Percentiles rank a stretch among this genome's conserved stretches.
Conservation (phyloP, 2,329 filamentous ascomycete species). For the Trichoderma atroviride region DNA sequence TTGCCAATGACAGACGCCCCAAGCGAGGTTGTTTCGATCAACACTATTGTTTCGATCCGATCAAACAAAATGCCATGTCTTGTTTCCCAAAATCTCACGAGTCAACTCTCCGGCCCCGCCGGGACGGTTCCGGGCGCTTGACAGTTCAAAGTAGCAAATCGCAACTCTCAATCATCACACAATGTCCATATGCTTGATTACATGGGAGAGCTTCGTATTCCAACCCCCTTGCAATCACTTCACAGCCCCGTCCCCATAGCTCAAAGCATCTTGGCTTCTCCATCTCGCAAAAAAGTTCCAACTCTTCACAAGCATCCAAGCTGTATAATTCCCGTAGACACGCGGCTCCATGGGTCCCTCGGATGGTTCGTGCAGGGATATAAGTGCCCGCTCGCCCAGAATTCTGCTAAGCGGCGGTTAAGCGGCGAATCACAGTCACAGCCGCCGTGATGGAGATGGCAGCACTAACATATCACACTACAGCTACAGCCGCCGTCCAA, state of each 20-base stretch:
- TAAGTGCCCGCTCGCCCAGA: neutral
- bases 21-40: neutral
- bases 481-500: neutral
- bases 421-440: slow-evolving; percentile 19
- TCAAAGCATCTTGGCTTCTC: neutral
- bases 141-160: neutral
- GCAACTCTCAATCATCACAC: neutral
- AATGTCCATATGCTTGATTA: neutral
- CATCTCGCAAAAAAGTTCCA: neutral
- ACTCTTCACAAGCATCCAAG: neutral
- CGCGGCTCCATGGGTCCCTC: neutral
- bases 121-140: neutral
- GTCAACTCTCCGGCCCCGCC: neutral
- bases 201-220: neutral
- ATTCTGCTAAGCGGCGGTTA: slow-evolving; percentile 21
- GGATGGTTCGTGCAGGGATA: slow-evolving; percentile 1
- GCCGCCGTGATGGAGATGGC: slow-evolving; percentile 4
- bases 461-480: slow-evolving; percentile 13
- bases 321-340: neutral
- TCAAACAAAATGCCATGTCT: neutral
- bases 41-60: neutral
- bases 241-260: neutral
- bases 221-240: neutral
- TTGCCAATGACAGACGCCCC: neutral
- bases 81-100: neutral